Evolutionary conservation across 2,329 filamentous ascomycete species (phyloP), one percentile per base, ranked within the genome.

Genomic region (Pseudopyricularia javanii): DNA sequence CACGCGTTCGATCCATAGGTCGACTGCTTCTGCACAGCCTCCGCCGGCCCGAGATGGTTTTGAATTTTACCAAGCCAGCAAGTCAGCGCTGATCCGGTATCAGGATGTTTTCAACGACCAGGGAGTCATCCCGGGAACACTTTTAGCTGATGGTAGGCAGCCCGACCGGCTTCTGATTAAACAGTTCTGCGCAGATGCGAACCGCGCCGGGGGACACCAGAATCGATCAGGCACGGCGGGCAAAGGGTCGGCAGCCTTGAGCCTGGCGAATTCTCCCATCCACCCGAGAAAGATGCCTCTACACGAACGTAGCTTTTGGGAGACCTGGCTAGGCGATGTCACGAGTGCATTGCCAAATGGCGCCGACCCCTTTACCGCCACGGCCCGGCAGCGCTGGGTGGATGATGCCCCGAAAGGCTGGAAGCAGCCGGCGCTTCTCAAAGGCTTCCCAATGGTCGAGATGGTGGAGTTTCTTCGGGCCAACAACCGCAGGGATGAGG

Each of bases 141-240:
- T 37, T 26, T 7, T 45, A 7, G 9, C 8, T 2, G 32, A n/a
- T 4, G 14, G 14, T n/a, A 40, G 34, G 24, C 49, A 50, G 49
- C 50, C 50, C 15, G 37, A 43, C 50, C 35, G 51, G 8, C 51
- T 53, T n/a, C 45, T 53, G 20, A 48, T 53, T 2, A 24, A 49
- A 14, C 49, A 49, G 8, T 32, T 49, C 43, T 45, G 51, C 0
- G 58, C 59, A 15, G 74, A 76, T 0, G 62, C 60, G 1, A 69
- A 72, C 52, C 63, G 66, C 15, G 68, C n/a, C 15, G 26, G n/a
- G 11, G n/a, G 32, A 12, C 11, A 9, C 8, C 4, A 15, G 30
- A 26, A 14, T 26, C 26, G 30, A 15, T 12, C 8, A n/a, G 15
- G 30, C 48, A 28, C 14, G 15, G 28, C 26, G 3, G 9, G 15